Percentiles rank a stretch among this genome's conserved stretches.
These are phyloP conservation scores for Pseudogymnoascus sp. DNA, from an alignment of 2,329 filamentous ascomycete species.

Conservation along the genomic window DNA sequence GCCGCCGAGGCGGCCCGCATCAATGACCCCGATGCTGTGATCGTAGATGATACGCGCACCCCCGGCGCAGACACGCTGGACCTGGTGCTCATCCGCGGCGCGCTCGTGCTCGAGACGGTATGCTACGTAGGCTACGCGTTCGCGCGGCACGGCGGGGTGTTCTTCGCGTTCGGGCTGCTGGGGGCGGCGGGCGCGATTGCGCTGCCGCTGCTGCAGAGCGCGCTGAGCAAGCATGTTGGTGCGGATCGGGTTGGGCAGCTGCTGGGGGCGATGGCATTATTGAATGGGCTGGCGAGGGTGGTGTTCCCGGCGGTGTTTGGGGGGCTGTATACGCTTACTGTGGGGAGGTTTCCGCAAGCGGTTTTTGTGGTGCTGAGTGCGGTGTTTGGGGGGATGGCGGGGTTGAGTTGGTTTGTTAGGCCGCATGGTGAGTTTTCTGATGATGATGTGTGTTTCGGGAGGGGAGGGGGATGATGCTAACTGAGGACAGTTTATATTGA, in stretches of 20 bases:
- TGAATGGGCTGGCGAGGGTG: slow-evolving; percentile 75
- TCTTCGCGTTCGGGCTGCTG: slow-evolving; percentile 63
- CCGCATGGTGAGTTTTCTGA: slow-evolving; percentile 62
- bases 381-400: slow-evolving; percentile 58
- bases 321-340: slow-evolving; percentile 73
- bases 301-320: slow-evolving; percentile 78
- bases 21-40: slow-evolving; percentile 54
- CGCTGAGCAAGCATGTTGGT: slow-evolving; percentile 85
- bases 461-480: background rate
- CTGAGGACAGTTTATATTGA: slow-evolving; percentile 10
- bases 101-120: slow-evolving; percentile 66
- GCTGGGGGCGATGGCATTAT: slow-evolving; percentile 76
- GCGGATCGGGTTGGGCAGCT: slow-evolving; percentile 73
- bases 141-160: slow-evolving; percentile 51
- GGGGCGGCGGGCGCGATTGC: slow-evolving; percentile 77
- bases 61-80: slow-evolving; percentile 69
- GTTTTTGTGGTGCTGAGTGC: slow-evolving; percentile 68
- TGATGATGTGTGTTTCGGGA: too few relatives aligned
- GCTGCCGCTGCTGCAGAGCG: slow-evolving; percentile 73
- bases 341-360: slow-evolving; percentile 67
- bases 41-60: slow-evolving; percentile 21
- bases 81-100: slow-evolving; percentile 63
- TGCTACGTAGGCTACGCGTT: slow-evolving; percentile 71
- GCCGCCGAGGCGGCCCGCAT: slow-evolving; percentile 64
- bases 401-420: slow-evolving; percentile 61